A percentile compares a stretch with the other conserved stretches of the same genome.
Conservation (phyloP, 768 basidiomycete genomes). For the Tulasnella sp. region DNA sequence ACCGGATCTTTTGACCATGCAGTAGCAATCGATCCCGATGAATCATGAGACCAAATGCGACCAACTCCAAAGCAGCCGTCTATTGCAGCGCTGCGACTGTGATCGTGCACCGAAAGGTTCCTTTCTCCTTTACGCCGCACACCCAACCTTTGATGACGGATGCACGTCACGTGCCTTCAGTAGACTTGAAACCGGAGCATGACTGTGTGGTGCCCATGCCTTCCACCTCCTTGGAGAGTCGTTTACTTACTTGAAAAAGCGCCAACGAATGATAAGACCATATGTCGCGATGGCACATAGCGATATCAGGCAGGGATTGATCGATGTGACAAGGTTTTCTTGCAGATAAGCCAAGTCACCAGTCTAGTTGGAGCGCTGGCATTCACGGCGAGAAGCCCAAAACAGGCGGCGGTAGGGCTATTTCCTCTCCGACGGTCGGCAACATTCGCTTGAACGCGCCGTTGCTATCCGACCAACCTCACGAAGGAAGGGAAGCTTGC, state of each 20-base stretch:
- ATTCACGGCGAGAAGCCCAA: background rate
- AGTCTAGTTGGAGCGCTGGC: background rate
- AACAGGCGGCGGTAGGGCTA: background rate
- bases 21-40: background rate
- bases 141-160: background rate
- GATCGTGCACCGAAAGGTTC: background rate
- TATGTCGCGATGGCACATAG: background rate
- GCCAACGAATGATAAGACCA: background rate
- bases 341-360: background rate
- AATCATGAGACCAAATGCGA: background rate
- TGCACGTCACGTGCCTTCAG: background rate
- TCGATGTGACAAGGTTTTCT: background rate
- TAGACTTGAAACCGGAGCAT: background rate
- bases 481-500: background rate
- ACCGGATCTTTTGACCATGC: background rate
- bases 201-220: background rate
- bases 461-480: background rate
- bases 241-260: background rate
- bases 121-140: background rate
- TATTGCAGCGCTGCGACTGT: background rate
- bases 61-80: background rate
- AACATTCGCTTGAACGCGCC: background rate
- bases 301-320: background rate
- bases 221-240: background rate
- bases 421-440: background rate